Evolutionary conservation across 768 basidiomycete genomes (phyloP).

Genomic region (Punctularia strigosozonata): DNA sequence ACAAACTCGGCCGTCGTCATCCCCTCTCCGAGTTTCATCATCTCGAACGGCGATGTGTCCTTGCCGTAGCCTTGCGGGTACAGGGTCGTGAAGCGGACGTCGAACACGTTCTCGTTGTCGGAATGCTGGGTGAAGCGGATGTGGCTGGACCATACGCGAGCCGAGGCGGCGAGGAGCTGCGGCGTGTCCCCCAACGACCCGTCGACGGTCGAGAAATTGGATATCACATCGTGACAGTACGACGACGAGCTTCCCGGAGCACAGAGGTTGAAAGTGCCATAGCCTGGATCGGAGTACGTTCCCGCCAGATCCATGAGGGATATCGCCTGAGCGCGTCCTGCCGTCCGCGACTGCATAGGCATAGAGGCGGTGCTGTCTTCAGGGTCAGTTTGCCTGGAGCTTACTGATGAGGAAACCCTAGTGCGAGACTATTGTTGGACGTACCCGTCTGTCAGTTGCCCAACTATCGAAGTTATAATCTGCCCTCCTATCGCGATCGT

Average conservation of each 20-base stretch:
- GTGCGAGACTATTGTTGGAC: too few relatives aligned
- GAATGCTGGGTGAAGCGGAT: constrained; percentile 16
- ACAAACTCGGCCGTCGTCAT: neutral
- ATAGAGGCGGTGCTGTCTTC: too few relatives aligned
- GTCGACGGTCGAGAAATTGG: constrained; percentile 19
- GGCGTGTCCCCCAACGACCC: constrained; percentile 1
- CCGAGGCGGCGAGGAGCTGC: constrained; percentile 21
- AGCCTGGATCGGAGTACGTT: constrained; percentile 24
- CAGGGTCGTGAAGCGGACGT: constrained; percentile 16
- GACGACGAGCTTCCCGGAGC: constrained; percentile 12
- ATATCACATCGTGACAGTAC: constrained; percentile 14
- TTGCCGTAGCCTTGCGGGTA: constrained; percentile 27
- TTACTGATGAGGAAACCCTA: too few relatives aligned
- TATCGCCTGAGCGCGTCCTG: too few relatives aligned
- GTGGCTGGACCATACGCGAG: constrained; percentile 25
- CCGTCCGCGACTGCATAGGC: too few relatives aligned
- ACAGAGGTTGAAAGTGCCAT: constrained; percentile 27
- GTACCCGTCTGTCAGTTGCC: too few relatives aligned
- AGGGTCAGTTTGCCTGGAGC: too few relatives aligned
- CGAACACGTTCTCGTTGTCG: too few relatives aligned
- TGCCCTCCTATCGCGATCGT: too few relatives aligned
- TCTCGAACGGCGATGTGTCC: constrained; percentile 18
- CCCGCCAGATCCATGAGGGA: constrained; percentile 20
- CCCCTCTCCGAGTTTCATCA: neutral
- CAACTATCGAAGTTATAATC: too few relatives aligned